Base-by-base conservation (phyloP, 2,329 filamentous ascomycete species). In the Fusarium torreyae region DNA sequence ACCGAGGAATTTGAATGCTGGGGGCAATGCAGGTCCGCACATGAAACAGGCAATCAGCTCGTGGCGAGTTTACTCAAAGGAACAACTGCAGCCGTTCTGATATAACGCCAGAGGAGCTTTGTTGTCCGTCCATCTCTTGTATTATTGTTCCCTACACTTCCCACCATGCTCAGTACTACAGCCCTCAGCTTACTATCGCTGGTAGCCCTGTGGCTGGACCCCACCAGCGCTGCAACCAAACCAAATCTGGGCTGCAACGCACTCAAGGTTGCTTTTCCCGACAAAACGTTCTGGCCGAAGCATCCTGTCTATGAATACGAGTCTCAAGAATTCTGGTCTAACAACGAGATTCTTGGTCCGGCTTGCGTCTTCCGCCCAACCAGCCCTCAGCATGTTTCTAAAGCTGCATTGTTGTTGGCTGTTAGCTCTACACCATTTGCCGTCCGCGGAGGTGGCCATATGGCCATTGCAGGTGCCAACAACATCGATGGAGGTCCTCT, bases 371-470 rank as follows among this genome's bases (percentile, higher is more conserved):
- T 70, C 9, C 63, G 63, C 0, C 68, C 68, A 1, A 50, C 49
- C 4, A 55, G 18, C 7, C 8, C 67, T 2, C 18, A 56, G 2
- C 49, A 70, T 1, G 54, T 71, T 1, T 46, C 63, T 7, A 26
- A 48, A 3, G 64, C 68, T 5, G 38, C 51, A 0, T 20, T 44
- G 14, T 8, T 66, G 1, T 46, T 62, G 40, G n/a, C 24, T 1
- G 15, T 7, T 0, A 52, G 56, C 1, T 10, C 15, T 1, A 59
- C 54, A 7, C 18, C 64, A 1, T 73, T 74, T 49, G 69, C 69
- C 7, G 33, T 73, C 1, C 62, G 71, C 5, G 69, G 71, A 26
- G 71, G 71, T 8, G 71, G 71, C 0, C 64, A 73, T 10, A 73
- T 73, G 71, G 63, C 64, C 4, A 68, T 73, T 3, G 22, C 42